Conservation (phyloP, 768 basidiomycete species). For the Collybiopsis confluens region DNA sequence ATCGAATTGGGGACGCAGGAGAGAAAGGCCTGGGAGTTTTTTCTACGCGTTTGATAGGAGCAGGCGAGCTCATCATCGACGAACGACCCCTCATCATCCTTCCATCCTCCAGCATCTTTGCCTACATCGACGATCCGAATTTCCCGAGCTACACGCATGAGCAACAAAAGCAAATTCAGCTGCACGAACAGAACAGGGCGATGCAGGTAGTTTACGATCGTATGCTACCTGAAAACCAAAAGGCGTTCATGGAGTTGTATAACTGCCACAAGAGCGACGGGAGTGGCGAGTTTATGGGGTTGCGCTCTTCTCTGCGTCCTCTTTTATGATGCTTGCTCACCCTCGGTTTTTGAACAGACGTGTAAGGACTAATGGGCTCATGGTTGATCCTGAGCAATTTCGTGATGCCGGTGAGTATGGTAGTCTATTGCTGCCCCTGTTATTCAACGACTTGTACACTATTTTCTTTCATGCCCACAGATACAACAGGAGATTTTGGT, state of each 20-base stretch:
- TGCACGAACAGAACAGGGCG: constrained; percentile 4
- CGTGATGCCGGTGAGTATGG: background rate
- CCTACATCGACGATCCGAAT: background rate
- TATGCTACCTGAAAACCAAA: constrained; percentile 17
- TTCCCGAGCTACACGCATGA: background rate
- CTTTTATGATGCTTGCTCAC: background rate
- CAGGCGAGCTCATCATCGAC: constrained; percentile 10
- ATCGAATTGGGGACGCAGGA: background rate
- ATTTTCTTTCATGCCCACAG: background rate
- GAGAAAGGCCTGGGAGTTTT: constrained; percentile 12
- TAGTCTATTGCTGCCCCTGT: no score
- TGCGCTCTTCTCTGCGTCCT: background rate
- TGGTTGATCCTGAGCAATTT: constrained; percentile 10
- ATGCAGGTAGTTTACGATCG: constrained; percentile 16
- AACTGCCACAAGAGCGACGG: constrained; percentile 26
- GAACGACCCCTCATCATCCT: constrained; percentile 10
- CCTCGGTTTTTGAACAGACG: background rate
- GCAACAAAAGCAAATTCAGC: background rate
- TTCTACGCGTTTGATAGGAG: constrained; percentile 6
- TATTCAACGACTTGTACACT: no score
- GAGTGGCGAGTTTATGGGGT: constrained; percentile 21
- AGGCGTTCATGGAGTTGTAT: constrained; percentile 16
- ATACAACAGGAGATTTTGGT: background rate
- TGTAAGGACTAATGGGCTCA: constrained; percentile 19
- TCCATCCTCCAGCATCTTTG: background rate